Base-by-base conservation (phyloP, 2,329 filamentous ascomycete species). In the Endothia cerciana region DNA sequence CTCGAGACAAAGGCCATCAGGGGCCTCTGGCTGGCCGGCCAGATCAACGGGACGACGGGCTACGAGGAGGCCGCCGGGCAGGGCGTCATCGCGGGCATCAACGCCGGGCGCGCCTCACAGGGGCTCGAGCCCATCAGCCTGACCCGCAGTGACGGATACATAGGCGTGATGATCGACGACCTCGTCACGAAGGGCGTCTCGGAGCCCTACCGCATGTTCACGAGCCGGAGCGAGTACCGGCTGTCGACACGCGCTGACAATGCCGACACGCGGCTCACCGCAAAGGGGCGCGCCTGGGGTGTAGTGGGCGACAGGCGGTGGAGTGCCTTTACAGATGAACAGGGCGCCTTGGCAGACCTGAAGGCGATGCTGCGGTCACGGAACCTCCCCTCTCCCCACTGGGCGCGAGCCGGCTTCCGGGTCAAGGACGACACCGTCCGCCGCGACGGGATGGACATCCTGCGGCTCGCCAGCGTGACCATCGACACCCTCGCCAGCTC, bases 201-300 rank as follows among this genome's bases (percentile, higher is more conserved):
- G 2, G 95, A 99, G 75, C 95, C 95, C 1, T 99, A 99, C 78
- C 89, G 95, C 71, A 98, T 99, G 94, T 99, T 99, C 81, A 99
- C 95, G 2, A 91, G 92, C 6, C 89, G 95, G 69, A 97, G 91
- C 79, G 95, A 99, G 80, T 99, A 96, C 78, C 91, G 95, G 69
- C 94, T 99, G 85, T 92, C 90, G 53, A 88, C 93, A 2, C 90
- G 95, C 69, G 90, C 95, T 56, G 95, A 99, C 80, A 99, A 99
- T 74, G 95, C 95, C 43, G 95, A 99, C 77, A 77, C 90, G 5
- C 89, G 95, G 2, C 87, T 99, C 38, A 98, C 95, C 0, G 83
- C 85, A 38, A 89, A 90, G 75, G 95, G 93, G 11, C 88, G 90
- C 65, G 80, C 83, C 17, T 91, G 89, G 72, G 94, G 94, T 60